Conservation (phyloP, 2,329 filamentous ascomycete genomes). For the Fusarium mexicanum region DNA sequence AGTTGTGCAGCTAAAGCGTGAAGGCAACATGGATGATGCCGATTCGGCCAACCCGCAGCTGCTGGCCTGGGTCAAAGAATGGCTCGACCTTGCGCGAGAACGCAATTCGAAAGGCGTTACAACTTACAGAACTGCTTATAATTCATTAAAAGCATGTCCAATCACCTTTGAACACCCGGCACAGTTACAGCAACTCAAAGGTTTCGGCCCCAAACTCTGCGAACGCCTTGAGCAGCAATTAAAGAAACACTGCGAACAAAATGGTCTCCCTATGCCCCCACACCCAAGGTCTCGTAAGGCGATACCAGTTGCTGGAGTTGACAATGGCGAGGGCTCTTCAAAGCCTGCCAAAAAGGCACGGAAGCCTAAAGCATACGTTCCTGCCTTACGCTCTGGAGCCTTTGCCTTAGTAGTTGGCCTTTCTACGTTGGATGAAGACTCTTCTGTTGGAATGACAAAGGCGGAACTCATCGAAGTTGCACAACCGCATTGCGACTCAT, state of each 20-base stretch:
- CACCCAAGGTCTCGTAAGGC: conserved; percentile 59
- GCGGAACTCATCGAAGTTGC: conserved; percentile 73
- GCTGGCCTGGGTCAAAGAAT: conserved; percentile 79
- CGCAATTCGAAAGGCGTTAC: conserved; percentile 75
- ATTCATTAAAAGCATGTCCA: conserved; percentile 80
- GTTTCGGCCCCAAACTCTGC: conserved; percentile 77
- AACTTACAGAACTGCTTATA: conserved; percentile 80
- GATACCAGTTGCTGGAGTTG: conserved; percentile 42
- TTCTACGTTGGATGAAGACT: conserved; percentile 65
- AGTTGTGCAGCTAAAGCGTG: not conserved
- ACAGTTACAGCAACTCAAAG: conserved; percentile 76
- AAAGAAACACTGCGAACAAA: conserved; percentile 69
- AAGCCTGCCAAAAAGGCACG: conserved; percentile 65
- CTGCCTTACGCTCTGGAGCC: conserved; percentile 74
- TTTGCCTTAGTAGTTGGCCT: conserved; percentile 78
- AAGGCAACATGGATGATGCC: conserved; percentile 46
- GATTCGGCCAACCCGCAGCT: conserved; percentile 75
- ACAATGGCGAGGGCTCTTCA: conserved; percentile 48
- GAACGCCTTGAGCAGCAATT: conserved; percentile 72
- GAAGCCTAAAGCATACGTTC: conserved; percentile 75
- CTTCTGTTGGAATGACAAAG: conserved; percentile 69
- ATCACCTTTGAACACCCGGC: conserved; percentile 76
- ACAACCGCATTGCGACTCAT: conserved; percentile 77
- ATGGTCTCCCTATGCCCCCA: conserved; percentile 74
- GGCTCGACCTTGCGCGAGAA: conserved; percentile 75